Conservation (phyloP, 345 rosid genomes). For the Heritiera littoralis region DNA sequence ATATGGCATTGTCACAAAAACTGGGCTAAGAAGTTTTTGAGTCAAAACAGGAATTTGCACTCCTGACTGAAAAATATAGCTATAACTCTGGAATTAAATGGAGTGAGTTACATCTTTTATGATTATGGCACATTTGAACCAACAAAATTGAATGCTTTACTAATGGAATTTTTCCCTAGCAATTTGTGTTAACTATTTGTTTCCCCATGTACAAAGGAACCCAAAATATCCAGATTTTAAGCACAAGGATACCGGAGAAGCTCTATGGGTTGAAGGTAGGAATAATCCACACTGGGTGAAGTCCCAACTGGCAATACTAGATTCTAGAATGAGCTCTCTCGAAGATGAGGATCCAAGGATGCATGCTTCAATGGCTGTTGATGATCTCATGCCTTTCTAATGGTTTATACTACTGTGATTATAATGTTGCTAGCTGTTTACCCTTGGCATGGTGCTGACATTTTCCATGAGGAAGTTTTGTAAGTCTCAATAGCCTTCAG, state of each 20-base stretch:
- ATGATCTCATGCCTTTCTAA: conserved; percentile 36
- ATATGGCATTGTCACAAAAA: not conserved
- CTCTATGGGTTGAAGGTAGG: conserved; percentile 63
- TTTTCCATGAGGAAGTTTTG: not conserved
- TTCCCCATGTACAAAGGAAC: conserved; percentile 45
- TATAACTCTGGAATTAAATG: not conserved
- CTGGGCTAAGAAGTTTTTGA: not conserved
- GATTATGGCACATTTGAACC: not conserved
- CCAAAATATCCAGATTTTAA: conserved; percentile 71
- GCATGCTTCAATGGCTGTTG: conserved; percentile 35
- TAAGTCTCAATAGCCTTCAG: not conserved
- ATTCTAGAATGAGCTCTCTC: conserved; percentile 44
- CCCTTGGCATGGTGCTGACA: not conserved
- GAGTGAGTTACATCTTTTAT: not conserved
- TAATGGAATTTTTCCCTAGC: not conserved
- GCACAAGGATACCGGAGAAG: conserved; percentile 78
- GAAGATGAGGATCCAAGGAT: conserved; percentile 31
- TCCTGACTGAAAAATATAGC: not conserved
- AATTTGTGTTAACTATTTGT: not conserved
- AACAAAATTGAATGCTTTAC: not conserved
- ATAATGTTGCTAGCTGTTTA: not conserved
- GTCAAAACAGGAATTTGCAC: not conserved
- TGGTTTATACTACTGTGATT: conserved; percentile 1
- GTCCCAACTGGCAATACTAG: conserved; percentile 52
- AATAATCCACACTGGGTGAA: conserved; percentile 64